phyloP scores from a whole-genome alignment of 768 basidiomycete genomes.

The Lactarius hengduanensis region DNA sequence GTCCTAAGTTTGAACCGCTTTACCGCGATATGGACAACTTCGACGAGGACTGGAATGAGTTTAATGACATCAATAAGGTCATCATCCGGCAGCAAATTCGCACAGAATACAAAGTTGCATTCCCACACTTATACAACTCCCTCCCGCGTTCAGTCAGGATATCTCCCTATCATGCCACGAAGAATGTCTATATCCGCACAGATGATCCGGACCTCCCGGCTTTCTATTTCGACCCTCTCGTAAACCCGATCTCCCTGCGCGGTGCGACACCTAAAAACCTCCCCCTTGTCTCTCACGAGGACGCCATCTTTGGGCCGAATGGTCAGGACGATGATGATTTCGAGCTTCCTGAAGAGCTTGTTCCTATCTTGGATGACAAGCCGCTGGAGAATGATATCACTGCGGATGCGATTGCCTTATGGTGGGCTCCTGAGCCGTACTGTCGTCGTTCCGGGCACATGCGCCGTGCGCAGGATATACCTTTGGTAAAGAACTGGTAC shows the following conservation, averaged over 20 bases:
- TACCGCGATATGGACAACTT: conserved; percentile 96
- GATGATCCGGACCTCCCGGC: conserved; percentile 99
- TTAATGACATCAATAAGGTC: conserved; percentile 99
- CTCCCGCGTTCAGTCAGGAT: conserved; percentile 92
- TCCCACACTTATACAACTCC: conserved; percentile 98
- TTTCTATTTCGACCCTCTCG: conserved; percentile 98
- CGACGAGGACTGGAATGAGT: conserved; percentile 99
- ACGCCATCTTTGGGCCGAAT: conserved; percentile 87
- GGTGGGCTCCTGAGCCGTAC: conserved; percentile 99
- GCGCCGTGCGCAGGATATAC: conserved; percentile 92
- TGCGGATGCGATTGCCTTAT: conserved; percentile 94
- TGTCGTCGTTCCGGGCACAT: conserved; percentile 88
- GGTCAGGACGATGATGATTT: conserved; percentile 85
- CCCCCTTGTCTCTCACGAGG: conserved; percentile 85
- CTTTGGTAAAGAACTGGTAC: conserved; percentile 98
- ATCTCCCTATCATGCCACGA: conserved; percentile 87
- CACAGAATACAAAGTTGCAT: conserved; percentile 98
- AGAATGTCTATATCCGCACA: conserved; percentile 98
- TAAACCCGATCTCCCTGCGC: conserved; percentile 95
- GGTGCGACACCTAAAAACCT: conserved; percentile 81
- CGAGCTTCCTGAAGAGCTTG: conserved; percentile 71
- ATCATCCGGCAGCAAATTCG: conserved; percentile 98
- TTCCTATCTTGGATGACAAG: conserved; percentile 78
- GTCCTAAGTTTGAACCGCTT: conserved; percentile 97
- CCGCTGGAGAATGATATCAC: conserved; percentile 87